Evolutionary conservation across 1,284 basidiomycete species (phyloP), one percentile per base, ranked within the genome.

Genomic region (Vanrija sp.): DNA sequence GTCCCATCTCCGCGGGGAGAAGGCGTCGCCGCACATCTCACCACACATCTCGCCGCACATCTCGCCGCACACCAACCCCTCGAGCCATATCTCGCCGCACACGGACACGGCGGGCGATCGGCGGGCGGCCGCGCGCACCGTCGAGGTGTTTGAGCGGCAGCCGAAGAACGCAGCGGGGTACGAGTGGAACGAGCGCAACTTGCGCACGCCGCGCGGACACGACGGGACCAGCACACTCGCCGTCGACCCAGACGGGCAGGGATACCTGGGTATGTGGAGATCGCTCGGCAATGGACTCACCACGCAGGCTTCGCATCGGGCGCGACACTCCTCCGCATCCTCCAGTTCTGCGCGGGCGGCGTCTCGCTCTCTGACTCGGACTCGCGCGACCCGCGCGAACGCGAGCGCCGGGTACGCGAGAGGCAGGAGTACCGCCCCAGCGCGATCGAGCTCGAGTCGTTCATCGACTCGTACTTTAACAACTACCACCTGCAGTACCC

Each of bases 151-250:
- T 26, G 60, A 58, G 43, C 57, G 55, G 6, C 57, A 57, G 21
- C 55, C 59, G 2, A 23, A 51, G 9, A 51, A 51, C 15, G 62
- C 57, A 4, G 39, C 29, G 16, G 64, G 64, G 5, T 63, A 63
- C 55, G 62, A 63, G 39, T 65, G 59, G 61, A 58, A 63, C 23
- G 61, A 63, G 47, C 50, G 62, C 2, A 49, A 57, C 10, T 12
- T 34, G 34, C 34, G 34, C 34, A 34, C 34, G 34, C 34, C 34
- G 34, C 34, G 34, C 34, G 34, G 34, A 12, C 34, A 34, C 34
- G 66, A 68, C 39, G 63, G 66, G 6, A 68, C 60, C 6, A 65
- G 55, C 0, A 51, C 55, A 14, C 51, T 68, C 9, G 55, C 58
- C 18, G 57, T 66, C 7, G 62, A 68, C 34, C 57, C 60, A 1